These are phyloP conservation scores for Picea sitchensis DNA, from an alignment of 75 land plant genomes.

Conservation along the genomic window DNA sequence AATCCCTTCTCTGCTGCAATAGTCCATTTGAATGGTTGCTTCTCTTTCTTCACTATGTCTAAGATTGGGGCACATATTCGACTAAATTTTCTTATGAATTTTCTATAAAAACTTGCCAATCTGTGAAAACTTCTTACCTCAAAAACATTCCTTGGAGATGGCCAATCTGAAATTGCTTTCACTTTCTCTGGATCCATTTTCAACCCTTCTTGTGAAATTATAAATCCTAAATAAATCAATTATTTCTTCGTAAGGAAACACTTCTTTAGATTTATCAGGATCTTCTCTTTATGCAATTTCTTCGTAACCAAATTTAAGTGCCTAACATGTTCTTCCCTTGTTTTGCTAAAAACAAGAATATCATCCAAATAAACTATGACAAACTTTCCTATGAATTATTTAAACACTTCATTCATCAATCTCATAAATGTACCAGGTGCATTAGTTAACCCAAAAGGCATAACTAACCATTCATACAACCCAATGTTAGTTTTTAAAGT, in stretches of 20 bases:
- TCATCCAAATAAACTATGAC: not conserved
- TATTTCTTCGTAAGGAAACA: not conserved
- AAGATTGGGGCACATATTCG: not conserved
- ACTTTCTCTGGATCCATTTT: not conserved
- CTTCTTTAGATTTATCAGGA: not conserved
- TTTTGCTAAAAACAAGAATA: not conserved
- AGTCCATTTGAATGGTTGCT: not conserved
- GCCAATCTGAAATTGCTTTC: not conserved
- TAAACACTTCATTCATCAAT: not conserved
- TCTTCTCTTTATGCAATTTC: not conserved
- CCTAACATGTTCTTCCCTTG: not conserved
- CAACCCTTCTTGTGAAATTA: not conserved
- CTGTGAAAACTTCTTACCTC: not conserved
- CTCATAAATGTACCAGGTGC: not conserved
- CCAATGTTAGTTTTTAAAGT: not conserved
- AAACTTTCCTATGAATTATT: not conserved
- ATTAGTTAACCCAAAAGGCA: not conserved
- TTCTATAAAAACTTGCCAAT: not conserved
- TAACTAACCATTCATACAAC: too few species aligned
- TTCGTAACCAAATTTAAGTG: not conserved
- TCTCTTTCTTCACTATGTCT: not conserved
- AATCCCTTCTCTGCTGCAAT: not conserved
- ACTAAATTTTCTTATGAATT: not conserved
- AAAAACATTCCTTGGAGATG: too few species aligned
- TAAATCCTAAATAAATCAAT: not conserved